Evolutionary conservation across 176 grass and related monocot genomes (phyloP).

Genomic region (Eleusine coracana): DNA sequence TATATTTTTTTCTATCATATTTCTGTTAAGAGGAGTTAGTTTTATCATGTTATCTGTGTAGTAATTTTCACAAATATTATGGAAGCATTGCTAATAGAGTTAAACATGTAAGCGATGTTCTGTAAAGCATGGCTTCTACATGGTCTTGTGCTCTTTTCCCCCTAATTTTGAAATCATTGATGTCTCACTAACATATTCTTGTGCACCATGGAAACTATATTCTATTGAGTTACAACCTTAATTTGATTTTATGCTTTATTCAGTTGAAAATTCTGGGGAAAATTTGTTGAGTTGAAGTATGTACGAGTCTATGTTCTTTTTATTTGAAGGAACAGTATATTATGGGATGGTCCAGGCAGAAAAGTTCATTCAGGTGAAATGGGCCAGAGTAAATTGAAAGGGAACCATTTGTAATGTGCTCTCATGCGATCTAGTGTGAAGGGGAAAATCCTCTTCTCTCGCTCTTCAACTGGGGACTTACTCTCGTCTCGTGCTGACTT

Average conservation of each 20-base stretch:
- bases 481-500: constrained; percentile 48
- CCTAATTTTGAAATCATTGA: constrained; percentile 28
- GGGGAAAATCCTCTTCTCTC: constrained; percentile 28
- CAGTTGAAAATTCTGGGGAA: constrained; percentile 25
- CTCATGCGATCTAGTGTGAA: constrained; percentile 37
- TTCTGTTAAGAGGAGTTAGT: constrained; percentile 12
- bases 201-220: constrained; percentile 22
- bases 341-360: not conserved
- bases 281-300: constrained; percentile 12
- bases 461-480: constrained; percentile 41
- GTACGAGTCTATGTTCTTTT: constrained; percentile 9
- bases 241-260: constrained; percentile 1
- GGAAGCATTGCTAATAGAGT: constrained; percentile 24
- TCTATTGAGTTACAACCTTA: constrained; percentile 28
- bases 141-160: constrained; percentile 24
- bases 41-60: constrained; percentile 41
- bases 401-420: constrained; percentile 39
- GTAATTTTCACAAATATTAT: not conserved
- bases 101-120: constrained; percentile 25
- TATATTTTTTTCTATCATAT: constrained; percentile 3
- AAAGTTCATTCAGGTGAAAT: constrained; percentile 29
- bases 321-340: constrained; percentile 20
- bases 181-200: constrained; percentile 41
- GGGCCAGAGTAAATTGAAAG: constrained; percentile 29
- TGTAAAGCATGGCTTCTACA: constrained; percentile 32